Evolutionary conservation across 1,284 basidiomycete species (phyloP).

Genomic region (Moniliophthora roreri): DNA sequence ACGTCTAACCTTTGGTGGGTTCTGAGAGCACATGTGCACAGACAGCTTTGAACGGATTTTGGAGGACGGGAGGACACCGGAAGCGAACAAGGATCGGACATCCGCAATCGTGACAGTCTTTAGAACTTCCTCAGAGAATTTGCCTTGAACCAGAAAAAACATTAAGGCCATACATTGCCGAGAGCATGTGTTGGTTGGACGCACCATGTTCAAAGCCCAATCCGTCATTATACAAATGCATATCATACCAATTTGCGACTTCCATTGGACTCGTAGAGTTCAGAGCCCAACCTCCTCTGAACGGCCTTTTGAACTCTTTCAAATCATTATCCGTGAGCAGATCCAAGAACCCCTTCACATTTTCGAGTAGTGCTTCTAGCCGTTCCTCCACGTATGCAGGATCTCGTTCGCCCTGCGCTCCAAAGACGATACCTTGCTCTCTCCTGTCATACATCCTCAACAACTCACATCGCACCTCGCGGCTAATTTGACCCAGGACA

Average conservation of each 20-base stretch:
- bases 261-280: not conserved
- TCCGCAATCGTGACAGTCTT: constrained; percentile 1
- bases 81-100: not conserved
- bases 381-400: not conserved
- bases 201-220: not conserved
- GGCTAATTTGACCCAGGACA: not conserved
- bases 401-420: not conserved
- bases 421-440: not conserved
- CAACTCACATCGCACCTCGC: constrained; percentile 1
- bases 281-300: not conserved
- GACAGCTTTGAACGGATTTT: constrained; percentile 1
- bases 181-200: not conserved
- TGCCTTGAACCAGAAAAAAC: not conserved
- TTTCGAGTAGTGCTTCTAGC: not conserved
- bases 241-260: not conserved
- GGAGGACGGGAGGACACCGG: not conserved
- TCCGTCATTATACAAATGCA: not conserved
- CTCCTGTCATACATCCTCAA: not conserved
- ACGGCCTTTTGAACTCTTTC: not conserved
- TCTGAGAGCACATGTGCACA: constrained; percentile 1
- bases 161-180: not conserved
- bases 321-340: not conserved
- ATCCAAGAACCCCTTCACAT: constrained; percentile 1
- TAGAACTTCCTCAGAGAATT: not conserved
- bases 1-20: not conserved